Percentiles rank a stretch among this genome's conserved stretches.
Evolutionary conservation across 2,329 filamentous ascomycete genomes (phyloP).

Genomic region (Botryosphaeria dothidea): DNA sequence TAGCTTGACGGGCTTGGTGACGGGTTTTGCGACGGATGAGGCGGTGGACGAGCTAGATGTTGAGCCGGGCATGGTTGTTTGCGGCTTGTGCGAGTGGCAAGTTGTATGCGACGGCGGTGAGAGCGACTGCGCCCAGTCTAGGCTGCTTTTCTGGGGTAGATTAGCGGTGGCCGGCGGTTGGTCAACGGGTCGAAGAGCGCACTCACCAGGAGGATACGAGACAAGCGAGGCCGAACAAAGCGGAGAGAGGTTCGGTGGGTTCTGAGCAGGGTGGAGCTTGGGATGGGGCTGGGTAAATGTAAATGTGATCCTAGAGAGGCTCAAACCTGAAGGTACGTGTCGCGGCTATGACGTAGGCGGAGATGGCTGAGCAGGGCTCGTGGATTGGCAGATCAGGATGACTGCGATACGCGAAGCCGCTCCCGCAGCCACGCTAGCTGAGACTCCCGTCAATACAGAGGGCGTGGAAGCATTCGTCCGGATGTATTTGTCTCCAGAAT

Average conservation of each 20-base stretch:
- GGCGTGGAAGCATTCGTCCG: no score
- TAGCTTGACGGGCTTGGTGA: slow-evolving; percentile 28
- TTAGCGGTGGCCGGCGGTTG: no score
- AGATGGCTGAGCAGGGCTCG: slow-evolving; percentile 3
- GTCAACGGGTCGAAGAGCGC: no score
- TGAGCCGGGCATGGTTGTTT: slow-evolving; percentile 4
- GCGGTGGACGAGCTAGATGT: slow-evolving; percentile 23
- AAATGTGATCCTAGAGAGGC: background rate
- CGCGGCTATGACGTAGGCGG: slow-evolving; percentile 9
- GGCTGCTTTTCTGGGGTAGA: no score
- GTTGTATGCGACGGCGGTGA: no score
- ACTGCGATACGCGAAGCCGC: background rate
- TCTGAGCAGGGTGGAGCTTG: no score
- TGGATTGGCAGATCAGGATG: no score
- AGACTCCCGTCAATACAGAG: background rate
- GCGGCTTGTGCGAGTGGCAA: background rate
- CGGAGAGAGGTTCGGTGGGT: no score
- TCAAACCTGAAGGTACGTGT: background rate
- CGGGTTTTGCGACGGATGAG: slow-evolving; percentile 35
- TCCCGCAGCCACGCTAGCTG: background rate
- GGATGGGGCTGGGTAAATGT: background rate
- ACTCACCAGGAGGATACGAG: no score
- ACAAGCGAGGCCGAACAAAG: no score
- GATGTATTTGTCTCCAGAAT: no score
- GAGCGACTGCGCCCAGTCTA: no score